Evolutionary conservation across 75 land plant species (phyloP), one percentile per base, ranked within the genome.

Genomic region (Pseudotsuga menziesii): DNA sequence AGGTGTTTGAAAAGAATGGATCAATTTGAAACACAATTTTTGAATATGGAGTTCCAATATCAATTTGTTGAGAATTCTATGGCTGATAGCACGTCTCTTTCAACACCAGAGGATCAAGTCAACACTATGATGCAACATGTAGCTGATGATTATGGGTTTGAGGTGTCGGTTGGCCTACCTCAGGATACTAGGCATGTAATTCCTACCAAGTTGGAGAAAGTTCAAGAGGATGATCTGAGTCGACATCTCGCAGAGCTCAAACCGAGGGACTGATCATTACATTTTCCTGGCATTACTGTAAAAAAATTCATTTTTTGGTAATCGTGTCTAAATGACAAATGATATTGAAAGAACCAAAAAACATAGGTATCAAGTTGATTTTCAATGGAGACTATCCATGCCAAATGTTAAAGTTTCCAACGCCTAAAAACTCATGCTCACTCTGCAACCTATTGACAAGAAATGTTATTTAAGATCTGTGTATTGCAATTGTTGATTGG

Each of bases 1-100:
- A n/a, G n/a, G n/a, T n/a, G n/a, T n/a, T n/a, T n/a, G n/a, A n/a
- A 87, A 82, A 93, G 90, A 22, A 93, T 93, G 96, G 96, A 93
- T 76, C 83, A 77, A 61, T 93, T 93, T 61, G 96, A 93, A 88
- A 77, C 83, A 85, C 87, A 84, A 78, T 93, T 93, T 64, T 88
- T 89, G 71, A 93, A 90, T 73, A 91, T 91, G 93, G 95, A 93
- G 84, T 93, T 93, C 15, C 95, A 93, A 83, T 87, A 92, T 2
- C 90, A 89, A 84, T 93, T 93, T 70, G 87, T 92, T 78, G 96
- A 93, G 85, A 81, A 80, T n/a, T 80, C 96, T 35, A 93, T 93
- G 96, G 94, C 92, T 20, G 95, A 94, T 3, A 85, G 92, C 72
- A 92, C 94, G 16, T 88, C 90, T 22, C 80, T 93, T 15, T 93